These are phyloP conservation scores for Fusarium ambrosium DNA, from an alignment of 2,329 filamentous ascomycete genomes.

Conservation along the genomic window DNA sequence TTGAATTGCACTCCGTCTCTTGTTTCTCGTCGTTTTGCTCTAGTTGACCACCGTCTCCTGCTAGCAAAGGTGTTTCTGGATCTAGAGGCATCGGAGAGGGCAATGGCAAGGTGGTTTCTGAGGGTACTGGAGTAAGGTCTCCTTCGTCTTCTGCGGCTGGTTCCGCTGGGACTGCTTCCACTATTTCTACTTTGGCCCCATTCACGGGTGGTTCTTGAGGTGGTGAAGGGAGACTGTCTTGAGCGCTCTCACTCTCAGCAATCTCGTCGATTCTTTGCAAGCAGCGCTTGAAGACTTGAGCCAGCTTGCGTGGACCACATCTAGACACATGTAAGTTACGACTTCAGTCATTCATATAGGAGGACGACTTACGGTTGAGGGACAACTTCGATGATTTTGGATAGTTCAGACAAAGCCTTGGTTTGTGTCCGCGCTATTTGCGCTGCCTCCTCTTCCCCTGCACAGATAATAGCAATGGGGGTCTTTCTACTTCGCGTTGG, in stretches of 20 bases:
- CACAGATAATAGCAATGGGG: slow-evolving; percentile 49
- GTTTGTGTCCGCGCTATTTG: slow-evolving; percentile 41
- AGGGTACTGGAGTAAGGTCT: background rate
- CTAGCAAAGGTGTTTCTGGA: slow-evolving; percentile 7
- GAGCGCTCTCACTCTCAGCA: background rate
- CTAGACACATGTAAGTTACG: slow-evolving; percentile 11
- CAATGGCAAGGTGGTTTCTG: background rate
- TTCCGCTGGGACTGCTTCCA: background rate
- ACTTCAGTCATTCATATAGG: too few species aligned
- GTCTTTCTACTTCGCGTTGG: slow-evolving; percentile 6
- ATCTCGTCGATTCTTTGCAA: slow-evolving; percentile 18
- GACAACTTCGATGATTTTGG: slow-evolving; percentile 49
- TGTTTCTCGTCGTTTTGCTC: background rate
- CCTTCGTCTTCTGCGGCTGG: background rate
- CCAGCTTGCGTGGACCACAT: slow-evolving; percentile 49
- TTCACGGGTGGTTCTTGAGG: background rate
- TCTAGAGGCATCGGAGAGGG: slow-evolving; percentile 11
- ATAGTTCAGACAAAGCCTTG: slow-evolving; percentile 37
- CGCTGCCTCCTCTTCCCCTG: slow-evolving; percentile 49
- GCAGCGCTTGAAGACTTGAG: slow-evolving; percentile 47
- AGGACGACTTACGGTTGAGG: slow-evolving; percentile 50
- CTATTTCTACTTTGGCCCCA: background rate
- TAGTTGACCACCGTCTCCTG: background rate
- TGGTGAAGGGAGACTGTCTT: background rate
- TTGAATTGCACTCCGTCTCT: slow-evolving; percentile 2